phyloP scores from a whole-genome alignment of 2,329 filamentous ascomycete species.

The Blumeria graminis region DNA sequence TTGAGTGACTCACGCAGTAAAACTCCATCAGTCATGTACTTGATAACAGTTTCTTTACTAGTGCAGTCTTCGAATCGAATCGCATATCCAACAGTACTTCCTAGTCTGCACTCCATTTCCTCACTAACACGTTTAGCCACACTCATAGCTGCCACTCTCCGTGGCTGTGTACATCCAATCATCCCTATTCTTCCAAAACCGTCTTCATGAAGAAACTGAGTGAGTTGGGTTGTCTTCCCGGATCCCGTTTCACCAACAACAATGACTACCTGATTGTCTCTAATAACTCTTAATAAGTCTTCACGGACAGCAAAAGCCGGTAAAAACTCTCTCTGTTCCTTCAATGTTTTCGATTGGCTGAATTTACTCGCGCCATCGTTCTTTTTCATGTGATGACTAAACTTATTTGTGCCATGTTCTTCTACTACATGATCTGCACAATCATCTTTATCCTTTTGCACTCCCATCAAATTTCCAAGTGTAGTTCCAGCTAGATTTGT shows the following conservation, averaged over 20 bases:
- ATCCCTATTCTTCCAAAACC: slow-evolving; percentile 72
- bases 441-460: slow-evolving; percentile 82
- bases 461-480: slow-evolving; percentile 82
- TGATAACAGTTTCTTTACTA: slow-evolving; percentile 82
- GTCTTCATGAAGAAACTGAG: slow-evolving; percentile 88
- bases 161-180: slow-evolving; percentile 90
- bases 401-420: slow-evolving; percentile 44
- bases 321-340: slow-evolving; percentile 77
- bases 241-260: slow-evolving; percentile 95
- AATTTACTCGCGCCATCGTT: slow-evolving; percentile 71
- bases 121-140: slow-evolving; percentile 95
- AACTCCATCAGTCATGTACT: slow-evolving; percentile 98
- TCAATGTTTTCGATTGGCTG: slow-evolving; percentile 71
- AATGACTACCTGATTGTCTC: slow-evolving; percentile 92
- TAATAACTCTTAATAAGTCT: slow-evolving; percentile 70
- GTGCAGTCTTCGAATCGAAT: slow-evolving; percentile 98
- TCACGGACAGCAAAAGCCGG: slow-evolving; percentile 93
- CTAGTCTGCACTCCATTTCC: slow-evolving; percentile 88
- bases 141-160: slow-evolving; percentile 95
- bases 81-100: slow-evolving; percentile 75
- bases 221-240: slow-evolving; percentile 91
- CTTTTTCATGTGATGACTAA: slow-evolving; percentile 75
- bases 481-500: slow-evolving; percentile 83
- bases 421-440: slow-evolving; percentile 62
- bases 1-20: slow-evolving; percentile 79